A percentile compares a stretch with the other conserved stretches of the same genome.
Conservation (phyloP, 1,284 basidiomycete species). For the Fistulinella staudtii region DNA sequence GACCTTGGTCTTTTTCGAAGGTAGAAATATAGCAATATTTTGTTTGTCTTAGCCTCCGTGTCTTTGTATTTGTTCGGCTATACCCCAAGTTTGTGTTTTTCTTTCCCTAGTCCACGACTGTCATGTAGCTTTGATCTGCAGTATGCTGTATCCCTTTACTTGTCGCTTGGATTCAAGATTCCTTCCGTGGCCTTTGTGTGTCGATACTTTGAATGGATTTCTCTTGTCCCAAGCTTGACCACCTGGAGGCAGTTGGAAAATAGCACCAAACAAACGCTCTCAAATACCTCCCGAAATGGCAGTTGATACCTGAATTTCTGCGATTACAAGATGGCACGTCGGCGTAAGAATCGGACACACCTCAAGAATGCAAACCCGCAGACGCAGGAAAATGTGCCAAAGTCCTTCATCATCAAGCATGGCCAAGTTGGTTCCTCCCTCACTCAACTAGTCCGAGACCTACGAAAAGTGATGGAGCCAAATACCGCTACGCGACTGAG, state of each 20-base stretch:
- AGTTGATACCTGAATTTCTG: constrained; percentile 11
- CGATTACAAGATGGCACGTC: constrained; percentile 57
- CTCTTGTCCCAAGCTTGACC: too few relatives aligned
- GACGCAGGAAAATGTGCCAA: constrained; percentile 48
- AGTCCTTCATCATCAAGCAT: constrained; percentile 91
- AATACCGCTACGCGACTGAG: constrained; percentile 90
- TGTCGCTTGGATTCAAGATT: constrained; percentile 6
- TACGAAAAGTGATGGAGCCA: constrained; percentile 96
- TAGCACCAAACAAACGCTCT: constrained; percentile 21
- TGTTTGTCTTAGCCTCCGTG: constrained; percentile 2
- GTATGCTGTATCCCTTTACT: constrained; percentile 28
- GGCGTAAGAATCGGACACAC: constrained; percentile 86
- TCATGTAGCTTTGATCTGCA: constrained; percentile 29
- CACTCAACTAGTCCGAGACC: constrained; percentile 84
- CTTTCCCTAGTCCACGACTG: constrained; percentile 1
- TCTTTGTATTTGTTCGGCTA: too few relatives aligned
- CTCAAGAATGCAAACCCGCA: constrained; percentile 55
- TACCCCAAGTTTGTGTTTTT: neutral
- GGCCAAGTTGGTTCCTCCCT: constrained; percentile 90
- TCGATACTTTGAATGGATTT: constrained; percentile 2
- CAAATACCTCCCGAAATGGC: constrained; percentile 18
- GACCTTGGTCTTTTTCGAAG: constrained; percentile 3
- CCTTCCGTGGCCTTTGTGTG: constrained; percentile 4
- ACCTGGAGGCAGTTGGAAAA: too few relatives aligned
- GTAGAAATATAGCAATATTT: constrained; percentile 29